Base-by-base conservation (phyloP, 2,329 filamentous ascomycete species). In the Neocucurbitaria cava region DNA sequence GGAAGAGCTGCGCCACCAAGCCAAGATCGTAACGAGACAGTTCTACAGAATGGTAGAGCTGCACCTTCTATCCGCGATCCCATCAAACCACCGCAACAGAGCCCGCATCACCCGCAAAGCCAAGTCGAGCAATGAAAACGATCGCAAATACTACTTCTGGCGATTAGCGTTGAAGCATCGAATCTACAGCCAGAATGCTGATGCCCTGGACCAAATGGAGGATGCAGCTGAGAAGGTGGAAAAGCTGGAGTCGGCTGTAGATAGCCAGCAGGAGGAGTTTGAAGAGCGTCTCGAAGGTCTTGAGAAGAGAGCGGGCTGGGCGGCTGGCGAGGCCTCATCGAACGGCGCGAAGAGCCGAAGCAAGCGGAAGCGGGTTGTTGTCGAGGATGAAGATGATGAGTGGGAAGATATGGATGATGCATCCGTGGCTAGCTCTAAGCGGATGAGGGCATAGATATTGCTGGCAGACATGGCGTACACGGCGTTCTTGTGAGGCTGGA, bases 21-120 rank as follows among this genome's bases (percentile, higher is more conserved):
- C 83, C 47, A 95, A 94, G 79, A 91, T 94, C 53, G 86, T 88
- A 1, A 83, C 87, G 0, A 82, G 91, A n/a, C 91, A 95, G 68
- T 92, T 94, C 71, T 82, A 82, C 58, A 83, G 91, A 5, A 81
- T 93, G 7, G 78, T 91, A 0, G 91, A 95, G 73, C 89, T 94
- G 82, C 86, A 93, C 45, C 85, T 86, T 15, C 85, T 88, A 24
- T 82, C 81, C 24, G 80, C 78, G 39, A 87, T 89, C 28, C 83
- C 67, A 31, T 71, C 64, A 62, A 72, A 52, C 61, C 81, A 78
- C 77, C 86, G 59, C 72, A 78, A 52, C 72, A 83, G 73, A 54
- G 75, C 49, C 55, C 79, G 81, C 69, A 73, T 80, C 70, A 71
- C 75, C 58, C 66, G 78, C 65, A 71, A 74, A 65, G 75, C 71